Evolutionary conservation across 305 asterid species (phyloP).

Genomic region (Fraxinus latifolia): DNA sequence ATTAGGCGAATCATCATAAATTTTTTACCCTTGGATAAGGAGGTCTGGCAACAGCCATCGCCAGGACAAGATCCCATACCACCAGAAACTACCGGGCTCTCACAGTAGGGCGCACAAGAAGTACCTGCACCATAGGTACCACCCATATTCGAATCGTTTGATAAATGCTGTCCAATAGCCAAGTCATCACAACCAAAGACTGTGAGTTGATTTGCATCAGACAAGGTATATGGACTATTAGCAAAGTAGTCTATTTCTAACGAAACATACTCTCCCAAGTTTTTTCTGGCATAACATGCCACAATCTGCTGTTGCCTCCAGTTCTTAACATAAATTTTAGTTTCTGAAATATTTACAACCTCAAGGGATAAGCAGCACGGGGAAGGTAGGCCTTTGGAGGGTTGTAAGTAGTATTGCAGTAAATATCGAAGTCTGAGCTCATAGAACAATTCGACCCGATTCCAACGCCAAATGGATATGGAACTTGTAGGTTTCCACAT

Average conservation of each 20-base stretch:
- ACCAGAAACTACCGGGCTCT: not conserved
- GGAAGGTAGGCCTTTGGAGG: not conserved
- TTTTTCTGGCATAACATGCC: not conserved
- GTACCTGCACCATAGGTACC: not conserved
- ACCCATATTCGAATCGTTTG: not conserved
- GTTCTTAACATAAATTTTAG: not conserved
- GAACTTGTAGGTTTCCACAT: not conserved
- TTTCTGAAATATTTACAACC: not conserved
- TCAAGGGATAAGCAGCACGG: not conserved
- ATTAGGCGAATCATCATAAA: not conserved
- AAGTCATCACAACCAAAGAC: slow-evolving; percentile 8
- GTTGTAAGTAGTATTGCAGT: not conserved
- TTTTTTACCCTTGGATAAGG: not conserved
- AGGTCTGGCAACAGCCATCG: not conserved
- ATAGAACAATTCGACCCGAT: not conserved
- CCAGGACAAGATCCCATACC: not conserved
- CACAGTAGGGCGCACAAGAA: not conserved
- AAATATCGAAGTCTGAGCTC: not conserved
- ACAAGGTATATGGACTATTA: not conserved
- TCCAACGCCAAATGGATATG: slow-evolving; percentile 1
- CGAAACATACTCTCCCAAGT: not conserved
- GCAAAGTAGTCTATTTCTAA: not conserved
- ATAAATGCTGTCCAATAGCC: not conserved
- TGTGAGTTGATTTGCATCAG: not conserved
- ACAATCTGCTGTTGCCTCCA: not conserved